Base-by-base conservation (phyloP, 176 grass and related monocot species). In the Phoenix dactylifera region DNA sequence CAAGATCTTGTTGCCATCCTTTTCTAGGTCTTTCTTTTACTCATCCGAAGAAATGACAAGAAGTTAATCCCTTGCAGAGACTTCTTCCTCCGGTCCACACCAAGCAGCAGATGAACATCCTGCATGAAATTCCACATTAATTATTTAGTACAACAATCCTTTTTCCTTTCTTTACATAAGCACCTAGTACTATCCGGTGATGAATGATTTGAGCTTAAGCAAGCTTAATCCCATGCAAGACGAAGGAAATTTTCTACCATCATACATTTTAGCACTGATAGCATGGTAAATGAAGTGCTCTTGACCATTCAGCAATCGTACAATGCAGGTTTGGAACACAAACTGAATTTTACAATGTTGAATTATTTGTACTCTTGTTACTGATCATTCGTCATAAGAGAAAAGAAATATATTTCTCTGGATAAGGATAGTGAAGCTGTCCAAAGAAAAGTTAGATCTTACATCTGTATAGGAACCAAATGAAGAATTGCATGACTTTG, bases 1-100 rank as follows among this genome's bases (percentile, higher is more conserved):
- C 35, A 12, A 0, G 28, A 44, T 44, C 2, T 44, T 44, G 35
- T 3, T 14, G 35, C 35, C 35, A 44, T 44, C 35, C 54, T 18
- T 19, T 60, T 48, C 70, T 62, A 72, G 15, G 74, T 20, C 52
- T 70, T 66, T 49, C 28, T 79, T 57, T 49, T 84, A 51, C 66
- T 81, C 67, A 67, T 82, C 29, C 62, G 72, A 28, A 87, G 63
- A 70, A 88, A 87, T 69, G 88, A 83, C 74, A 86, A 29, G 39
- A 87, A 78, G 54, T 87, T 93, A 18, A 65, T 84, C 48, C 66
- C 66, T 53, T 79, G 83, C 39, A 29, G 63, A 15, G 51, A 25
- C 58, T 77, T 78, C 81, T 93, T 92, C 49, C 65, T 93, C 5
- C 70, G 19, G 28, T 70, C 80, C 5, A 54, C 63, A 63, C 72